Conservation (phyloP, 805 yeast genomes). For the Dipodascopsis tothii region DNA sequence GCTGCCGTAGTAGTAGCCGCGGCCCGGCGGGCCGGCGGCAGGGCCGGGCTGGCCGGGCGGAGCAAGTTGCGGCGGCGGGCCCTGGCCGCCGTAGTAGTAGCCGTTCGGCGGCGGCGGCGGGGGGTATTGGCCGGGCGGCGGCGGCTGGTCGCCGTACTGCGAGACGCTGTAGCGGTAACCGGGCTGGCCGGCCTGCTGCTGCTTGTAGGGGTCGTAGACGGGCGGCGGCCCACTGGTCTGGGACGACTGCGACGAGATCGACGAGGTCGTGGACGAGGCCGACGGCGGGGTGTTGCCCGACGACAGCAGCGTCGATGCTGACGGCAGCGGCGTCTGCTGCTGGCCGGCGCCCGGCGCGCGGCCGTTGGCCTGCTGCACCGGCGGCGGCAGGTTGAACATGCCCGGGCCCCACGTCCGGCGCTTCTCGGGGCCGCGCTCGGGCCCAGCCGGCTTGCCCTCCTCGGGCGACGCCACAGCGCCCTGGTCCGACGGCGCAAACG, state of each 20-base stretch:
- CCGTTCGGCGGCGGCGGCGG: too few species aligned
- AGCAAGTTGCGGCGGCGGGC: neutral
- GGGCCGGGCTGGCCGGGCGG: slow-evolving; percentile 1
- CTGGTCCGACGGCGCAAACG: slow-evolving; percentile 2
- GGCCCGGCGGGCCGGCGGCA: slow-evolving; percentile 8
- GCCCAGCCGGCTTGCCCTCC: neutral
- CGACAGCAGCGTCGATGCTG: neutral
- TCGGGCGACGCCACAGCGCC: neutral
- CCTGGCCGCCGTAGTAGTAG: neutral
- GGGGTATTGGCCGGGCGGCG: neutral
- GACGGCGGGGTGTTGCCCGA: slow-evolving; percentile 1
- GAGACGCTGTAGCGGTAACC: neutral
- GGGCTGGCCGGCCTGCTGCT: neutral
- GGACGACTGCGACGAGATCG: slow-evolving; percentile 4
- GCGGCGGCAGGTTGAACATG: slow-evolving; percentile 3
- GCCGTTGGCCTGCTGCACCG: slow-evolving; percentile 2
- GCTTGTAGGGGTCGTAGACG: slow-evolving; percentile 1
- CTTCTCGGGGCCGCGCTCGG: neutral
- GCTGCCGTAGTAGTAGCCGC: neutral
- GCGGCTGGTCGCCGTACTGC: neutral
- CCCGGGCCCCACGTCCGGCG: slow-evolving; percentile 3
- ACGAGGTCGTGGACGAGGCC: slow-evolving; percentile 3
- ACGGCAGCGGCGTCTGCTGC: slow-evolving; percentile 1
- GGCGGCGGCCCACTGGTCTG: neutral
- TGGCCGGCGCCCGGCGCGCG: neutral